Base-by-base conservation (phyloP, 2,329 filamentous ascomycete species). In the Neofusicoccum sp. region DNA sequence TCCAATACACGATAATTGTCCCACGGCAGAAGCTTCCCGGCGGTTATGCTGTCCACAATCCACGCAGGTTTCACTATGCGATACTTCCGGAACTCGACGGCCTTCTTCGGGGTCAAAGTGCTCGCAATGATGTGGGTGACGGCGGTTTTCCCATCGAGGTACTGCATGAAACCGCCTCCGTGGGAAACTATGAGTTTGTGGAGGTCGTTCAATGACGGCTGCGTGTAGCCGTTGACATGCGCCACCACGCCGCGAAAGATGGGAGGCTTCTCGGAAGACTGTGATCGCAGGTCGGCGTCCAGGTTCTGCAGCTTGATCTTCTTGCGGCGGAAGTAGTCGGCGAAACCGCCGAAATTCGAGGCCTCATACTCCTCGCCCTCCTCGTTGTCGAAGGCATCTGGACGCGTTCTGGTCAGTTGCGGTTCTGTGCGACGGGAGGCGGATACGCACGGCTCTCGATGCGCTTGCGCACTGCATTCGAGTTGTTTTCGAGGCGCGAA, bases 281-380 rank as follows among this genome's bases (percentile, higher is more conserved):
- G 79, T 33, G 89, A 83, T 62, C 93, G 87, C 45, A 96, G 80
- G 58, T 96, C 86, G 7, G 87, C 87, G 75, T 99, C 95, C 31
- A 95, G 84, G 70, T 99, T 99, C 75, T 98, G 95, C 3, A 99
- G 83, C 72, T 99, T 99, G 75, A 96, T 87, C 81, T 96, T 97
- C 80, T 99, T 99, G 60, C 93, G 88, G 53, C 93, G 84, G 72
- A 97, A 96, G 75, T 98, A 99, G 70, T 98, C 93, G 26, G 82
- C 77, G 69, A 98, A 96, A 7, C 93, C 93, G 28, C 91, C 91
- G 74, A 98, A 99, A 57, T 84, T 85, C 64, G 92, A 97, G 1
- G 82, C 85, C 62, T 88, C 87, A 73, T 99, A 99, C 73, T 99
- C 96, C 61, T 98, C 93, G 61, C 95, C 93, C 26, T 84, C 84